These are phyloP conservation scores for Nannizziopsis barbatae DNA, from an alignment of 2,329 filamentous ascomycete species.

Conservation along the genomic window DNA sequence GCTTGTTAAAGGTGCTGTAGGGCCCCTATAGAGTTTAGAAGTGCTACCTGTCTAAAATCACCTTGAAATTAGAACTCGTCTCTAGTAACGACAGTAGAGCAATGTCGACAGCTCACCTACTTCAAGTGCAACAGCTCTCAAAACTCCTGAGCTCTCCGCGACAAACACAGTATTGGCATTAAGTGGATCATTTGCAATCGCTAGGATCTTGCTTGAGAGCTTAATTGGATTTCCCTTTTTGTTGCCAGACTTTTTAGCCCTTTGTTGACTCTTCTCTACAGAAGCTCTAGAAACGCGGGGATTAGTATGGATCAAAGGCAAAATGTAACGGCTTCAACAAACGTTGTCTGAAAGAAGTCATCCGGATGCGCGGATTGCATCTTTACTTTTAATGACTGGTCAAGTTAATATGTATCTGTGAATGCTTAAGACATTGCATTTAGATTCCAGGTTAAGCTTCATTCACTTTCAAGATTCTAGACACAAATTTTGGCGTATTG, in stretches of 20 bases:
- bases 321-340: slow-evolving; percentile 30
- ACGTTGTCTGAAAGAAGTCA: slow-evolving; percentile 92
- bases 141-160: slow-evolving; percentile 74
- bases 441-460: too few species aligned
- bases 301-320: slow-evolving; percentile 13
- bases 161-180: slow-evolving; percentile 56
- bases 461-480: too few species aligned
- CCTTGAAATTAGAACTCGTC: slow-evolving; percentile 3
- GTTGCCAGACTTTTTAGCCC: slow-evolving; percentile 66
- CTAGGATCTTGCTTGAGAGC: slow-evolving; percentile 77
- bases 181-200: slow-evolving; percentile 56
- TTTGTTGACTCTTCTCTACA: slow-evolving; percentile 44
- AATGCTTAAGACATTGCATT: too few species aligned
- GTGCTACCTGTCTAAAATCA: slow-evolving; percentile 35
- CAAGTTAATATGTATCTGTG: too few species aligned
- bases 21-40: slow-evolving; percentile 53
- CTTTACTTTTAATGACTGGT: neutral
- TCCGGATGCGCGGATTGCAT: slow-evolving; percentile 61
- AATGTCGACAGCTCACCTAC: slow-evolving; percentile 44
- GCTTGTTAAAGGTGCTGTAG: slow-evolving; percentile 68
- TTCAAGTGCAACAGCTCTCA: slow-evolving; percentile 63
- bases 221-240: slow-evolving; percentile 69
- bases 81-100: neutral
- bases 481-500: too few species aligned
- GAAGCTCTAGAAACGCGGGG: slow-evolving; percentile 35